Percentiles rank a stretch among this genome's conserved stretches.
phyloP scores from a whole-genome alignment of 176 grass and related monocot genomes.

The Oropetium thomaeum region DNA sequence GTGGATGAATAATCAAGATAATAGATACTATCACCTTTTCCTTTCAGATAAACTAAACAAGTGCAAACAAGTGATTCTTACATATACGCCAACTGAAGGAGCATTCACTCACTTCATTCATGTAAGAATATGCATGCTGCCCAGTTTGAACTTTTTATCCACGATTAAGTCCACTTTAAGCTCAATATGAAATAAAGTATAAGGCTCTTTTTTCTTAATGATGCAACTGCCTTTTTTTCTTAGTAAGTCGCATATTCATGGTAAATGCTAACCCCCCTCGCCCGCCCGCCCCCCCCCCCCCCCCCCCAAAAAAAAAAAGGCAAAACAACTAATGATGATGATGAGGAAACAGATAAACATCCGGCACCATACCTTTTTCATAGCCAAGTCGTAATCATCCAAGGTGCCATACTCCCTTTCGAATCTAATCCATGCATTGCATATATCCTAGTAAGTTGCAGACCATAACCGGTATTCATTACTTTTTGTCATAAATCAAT shows the following conservation, averaged over 20 bases:
- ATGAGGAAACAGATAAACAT: constrained; percentile 10
- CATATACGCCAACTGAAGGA: constrained; percentile 16
- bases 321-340: neutral
- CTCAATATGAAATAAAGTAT: neutral
- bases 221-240: neutral
- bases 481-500: constrained; percentile 4
- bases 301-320: too few relatives aligned
- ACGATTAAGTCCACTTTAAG: neutral
- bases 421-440: constrained; percentile 75
- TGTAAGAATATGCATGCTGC: neutral
- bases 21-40: neutral
- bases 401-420: constrained; percentile 90
- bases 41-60: neutral
- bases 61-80: neutral
- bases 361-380: constrained; percentile 67
- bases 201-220: neutral
- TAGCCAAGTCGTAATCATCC: constrained; percentile 85
- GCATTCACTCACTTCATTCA: constrained; percentile 22
- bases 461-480: constrained; percentile 4
- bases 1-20: constrained; percentile 18
- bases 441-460: constrained; percentile 72
- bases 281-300: too few relatives aligned
- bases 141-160: constrained; percentile 8
- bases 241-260: too few relatives aligned
- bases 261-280: too few relatives aligned